Base-by-base conservation (phyloP, 495 filamentous ascomycete genomes). In the Penicillium angulare region DNA sequence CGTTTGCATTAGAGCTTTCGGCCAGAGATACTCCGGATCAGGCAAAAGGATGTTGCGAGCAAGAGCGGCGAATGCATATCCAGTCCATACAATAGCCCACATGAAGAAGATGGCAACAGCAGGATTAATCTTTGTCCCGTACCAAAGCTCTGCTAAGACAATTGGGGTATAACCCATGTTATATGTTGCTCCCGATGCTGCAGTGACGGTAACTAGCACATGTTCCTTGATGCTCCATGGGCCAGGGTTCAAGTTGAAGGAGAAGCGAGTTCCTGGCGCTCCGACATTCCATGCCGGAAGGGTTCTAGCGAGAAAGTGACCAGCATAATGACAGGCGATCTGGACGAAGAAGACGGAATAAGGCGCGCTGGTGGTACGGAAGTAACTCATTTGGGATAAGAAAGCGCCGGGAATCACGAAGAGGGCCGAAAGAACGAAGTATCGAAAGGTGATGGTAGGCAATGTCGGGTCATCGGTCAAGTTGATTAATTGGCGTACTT, bases 331-430 rank as follows among this genome's bases (percentile, higher is more conserved):
- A 46, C 69, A 74, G 6, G 76, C 78, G 13, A 81, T 79, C 50
- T 79, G 77, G 24, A 81, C 79, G 49, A 83, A 81, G 55, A 83
- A 81, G 43, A 82, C 66, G 1, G 79, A 80, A 53, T 81, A 83
- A 2, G 74, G 77, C 1, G 80, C 77, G 20, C 71, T 67, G 8
- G 78, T 80, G 0, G 78, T 82, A 34, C 79, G 68, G 48, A 76
- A 83, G 33, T 68, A 62, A 43, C 74, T 76, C 68, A 83, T 76
- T 56, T 78, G 73, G 3, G 73, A 77, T 7, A 81, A 53, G 50
- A 81, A 76, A 3, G 79, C 79, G 7, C 79, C 79, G 1, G 79
- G 77, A 5, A 75, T 60, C 22, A 80, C 71, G 48, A 81, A 83
- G 20, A 81, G 57, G 49, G 71, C 57, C 17, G 72, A 68, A 18